Conservation (phyloP, 1,284 basidiomycete species). For the Cryptococcus neoformans region DNA sequence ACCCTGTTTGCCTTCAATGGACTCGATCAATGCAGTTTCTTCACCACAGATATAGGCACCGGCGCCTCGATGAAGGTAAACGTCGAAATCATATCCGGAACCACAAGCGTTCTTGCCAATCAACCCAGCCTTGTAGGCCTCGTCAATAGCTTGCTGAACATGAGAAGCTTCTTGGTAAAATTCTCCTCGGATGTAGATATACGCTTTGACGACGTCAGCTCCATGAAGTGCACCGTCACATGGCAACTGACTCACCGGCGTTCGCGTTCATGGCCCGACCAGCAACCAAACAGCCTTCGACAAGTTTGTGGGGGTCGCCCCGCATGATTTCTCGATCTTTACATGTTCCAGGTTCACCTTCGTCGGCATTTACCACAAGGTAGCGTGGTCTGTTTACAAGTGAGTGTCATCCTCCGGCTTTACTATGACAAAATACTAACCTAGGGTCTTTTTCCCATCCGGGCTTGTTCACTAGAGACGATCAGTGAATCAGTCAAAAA, state of each 20-base stretch:
- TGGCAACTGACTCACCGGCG: conserved; percentile 54
- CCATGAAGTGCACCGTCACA: neutral
- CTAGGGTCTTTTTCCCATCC: conserved; percentile 93
- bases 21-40: conserved; percentile 97
- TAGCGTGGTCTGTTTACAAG: conserved; percentile 69
- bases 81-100: conserved; percentile 90
- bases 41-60: conserved; percentile 99
- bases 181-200: conserved; percentile 99
- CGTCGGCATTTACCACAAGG: conserved; percentile 96
- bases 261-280: conserved; percentile 98
- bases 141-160: conserved; percentile 90
- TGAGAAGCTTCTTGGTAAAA: conserved; percentile 94
- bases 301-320: conserved; percentile 96
- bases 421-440: conserved; percentile 47
- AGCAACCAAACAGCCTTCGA: conserved; percentile 96
- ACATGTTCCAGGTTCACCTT: conserved; percentile 98
- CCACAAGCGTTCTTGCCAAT: conserved; percentile 92
- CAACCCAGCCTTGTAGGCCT: conserved; percentile 89
- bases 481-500: conserved; percentile 2
- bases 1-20: conserved; percentile 94
- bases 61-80: conserved; percentile 95
- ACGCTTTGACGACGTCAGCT: conserved; percentile 55
- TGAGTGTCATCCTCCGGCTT: neutral
- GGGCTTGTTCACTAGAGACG: conserved; percentile 72
- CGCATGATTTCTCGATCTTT: conserved; percentile 96